phyloP scores from a whole-genome alignment of 495 filamentous ascomycete species.

The Hyaloscypha finlandica region DNA sequence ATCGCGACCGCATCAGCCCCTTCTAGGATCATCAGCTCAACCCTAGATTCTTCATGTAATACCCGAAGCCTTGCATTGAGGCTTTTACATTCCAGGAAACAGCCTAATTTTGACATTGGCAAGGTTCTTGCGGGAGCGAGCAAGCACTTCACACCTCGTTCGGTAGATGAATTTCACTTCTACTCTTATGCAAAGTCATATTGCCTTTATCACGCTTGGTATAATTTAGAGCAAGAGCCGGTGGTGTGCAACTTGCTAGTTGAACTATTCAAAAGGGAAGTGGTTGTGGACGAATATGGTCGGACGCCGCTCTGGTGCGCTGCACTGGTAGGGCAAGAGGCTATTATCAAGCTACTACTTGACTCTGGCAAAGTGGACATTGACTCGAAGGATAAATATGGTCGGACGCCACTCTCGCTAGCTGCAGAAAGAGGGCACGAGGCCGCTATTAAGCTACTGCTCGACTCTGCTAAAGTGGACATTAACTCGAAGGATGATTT shows the following conservation, averaged over 20 bases:
- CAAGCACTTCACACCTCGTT: conserved; percentile 18
- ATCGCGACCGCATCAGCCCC: conserved; percentile 32
- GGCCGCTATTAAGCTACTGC: no score
- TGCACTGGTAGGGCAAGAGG: no score
- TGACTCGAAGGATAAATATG: no score
- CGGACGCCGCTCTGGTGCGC: no score
- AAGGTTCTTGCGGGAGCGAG: conserved; percentile 31
- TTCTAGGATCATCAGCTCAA: conserved; percentile 35
- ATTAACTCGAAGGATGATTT: no score
- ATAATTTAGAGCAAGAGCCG: conserved; percentile 10
- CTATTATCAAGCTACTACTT: no score
- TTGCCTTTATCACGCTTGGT: conserved; percentile 13
- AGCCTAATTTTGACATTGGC: conserved; percentile 34
- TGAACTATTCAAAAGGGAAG: conserved; percentile 13
- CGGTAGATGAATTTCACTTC: conserved; percentile 22
- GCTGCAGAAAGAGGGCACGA: no score
- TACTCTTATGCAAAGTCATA: conserved; percentile 25
- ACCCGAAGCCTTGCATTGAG: conserved; percentile 34
- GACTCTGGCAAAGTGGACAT: no score
- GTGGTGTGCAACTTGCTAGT: conserved; percentile 16
- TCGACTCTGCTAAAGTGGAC: no score
- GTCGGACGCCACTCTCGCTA: no score
- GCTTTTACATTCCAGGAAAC: conserved; percentile 34
- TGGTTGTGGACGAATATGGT: conserved; percentile 15
- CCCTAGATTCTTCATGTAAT: conserved; percentile 29